Evolutionary conservation across 257 asterid species (phyloP).

Genomic region (Rauvolfia tetraphylla): DNA sequence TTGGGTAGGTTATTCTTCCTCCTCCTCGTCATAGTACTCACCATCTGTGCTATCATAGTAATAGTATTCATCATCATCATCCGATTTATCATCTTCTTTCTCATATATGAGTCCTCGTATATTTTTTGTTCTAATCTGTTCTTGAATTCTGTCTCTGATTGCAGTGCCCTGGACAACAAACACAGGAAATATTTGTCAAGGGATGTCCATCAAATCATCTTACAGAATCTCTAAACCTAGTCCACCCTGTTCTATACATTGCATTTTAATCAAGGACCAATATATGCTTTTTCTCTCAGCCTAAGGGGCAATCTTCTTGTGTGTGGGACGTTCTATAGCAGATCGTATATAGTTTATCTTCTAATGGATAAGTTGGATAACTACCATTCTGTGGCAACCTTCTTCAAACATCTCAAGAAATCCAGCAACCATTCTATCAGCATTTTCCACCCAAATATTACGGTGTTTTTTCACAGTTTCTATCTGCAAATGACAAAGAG

Average conservation of each 20-base stretch:
- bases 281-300: not conserved
- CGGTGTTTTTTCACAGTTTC: slow-evolving; percentile 51
- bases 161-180: slow-evolving; percentile 44
- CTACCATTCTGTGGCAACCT: slow-evolving; percentile 48
- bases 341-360: not conserved
- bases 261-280: not conserved
- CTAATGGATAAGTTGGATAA: not conserved
- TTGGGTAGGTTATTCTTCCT: slow-evolving; percentile 2
- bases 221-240: not conserved
- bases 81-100: slow-evolving; percentile 27
- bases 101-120: slow-evolving; percentile 37
- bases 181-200: not conserved
- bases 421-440: slow-evolving; percentile 57
- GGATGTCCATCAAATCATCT: not conserved
- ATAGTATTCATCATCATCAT: slow-evolving; percentile 25
- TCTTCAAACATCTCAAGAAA: slow-evolving; percentile 66
- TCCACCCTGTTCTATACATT: too few species aligned
- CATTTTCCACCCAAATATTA: slow-evolving; percentile 59
- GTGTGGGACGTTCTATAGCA: not conserved
- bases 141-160: slow-evolving; percentile 53
- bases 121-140: slow-evolving; percentile 38
- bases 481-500: slow-evolving; percentile 31
- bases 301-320: not conserved
- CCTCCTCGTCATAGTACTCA: slow-evolving; percentile 32
- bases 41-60: slow-evolving; percentile 27